A percentile compares a stretch with the other conserved stretches of the same genome.
Evolutionary conservation across 164 flowering plant genomes (phyloP).

Genomic region (Cinnamomum chago): DNA sequence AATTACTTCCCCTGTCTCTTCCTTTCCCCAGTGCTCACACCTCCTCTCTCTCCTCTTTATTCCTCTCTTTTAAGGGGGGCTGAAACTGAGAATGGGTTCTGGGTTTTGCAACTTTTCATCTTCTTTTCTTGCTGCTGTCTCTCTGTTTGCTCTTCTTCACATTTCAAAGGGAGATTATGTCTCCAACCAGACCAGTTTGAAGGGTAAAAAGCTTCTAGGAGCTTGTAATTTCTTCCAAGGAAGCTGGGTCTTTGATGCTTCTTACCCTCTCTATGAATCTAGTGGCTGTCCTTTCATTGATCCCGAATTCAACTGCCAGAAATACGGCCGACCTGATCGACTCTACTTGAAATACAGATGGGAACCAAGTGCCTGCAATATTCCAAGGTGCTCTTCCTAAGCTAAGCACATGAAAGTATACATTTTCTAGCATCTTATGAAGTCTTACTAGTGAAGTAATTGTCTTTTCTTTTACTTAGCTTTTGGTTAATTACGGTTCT

Average conservation of each 20-base stretch:
- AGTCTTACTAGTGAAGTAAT: too few relatives aligned
- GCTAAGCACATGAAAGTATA: too few relatives aligned
- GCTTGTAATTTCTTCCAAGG: conserved; percentile 62
- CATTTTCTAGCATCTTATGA: too few relatives aligned
- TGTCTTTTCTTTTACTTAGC: too few relatives aligned
- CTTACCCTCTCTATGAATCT: conserved; percentile 64
- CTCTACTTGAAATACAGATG: conserved; percentile 67
- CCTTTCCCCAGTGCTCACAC: neutral
- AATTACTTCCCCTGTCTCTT: too few relatives aligned
- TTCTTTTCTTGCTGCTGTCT: conserved; percentile 5
- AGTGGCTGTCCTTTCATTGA: conserved; percentile 73
- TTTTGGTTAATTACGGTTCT: too few relatives aligned
- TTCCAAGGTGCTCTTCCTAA: conserved; percentile 57
- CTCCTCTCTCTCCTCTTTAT: conserved; percentile 3
- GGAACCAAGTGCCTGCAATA: conserved; percentile 63
- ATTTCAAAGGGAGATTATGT: conserved; percentile 13
- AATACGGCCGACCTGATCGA: conserved; percentile 65
- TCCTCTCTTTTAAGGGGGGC: conserved; percentile 4
- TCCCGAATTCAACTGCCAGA: conserved; percentile 66
- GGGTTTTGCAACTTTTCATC: conserved; percentile 1
- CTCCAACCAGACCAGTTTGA: conserved; percentile 18
- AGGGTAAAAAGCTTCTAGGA: neutral
- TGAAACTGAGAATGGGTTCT: conserved; percentile 29
- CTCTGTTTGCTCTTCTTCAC: conserved; percentile 8
- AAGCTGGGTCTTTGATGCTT: conserved; percentile 67